Percentiles rank a stretch among this genome's conserved stretches.
Evolutionary conservation across 345 rosid species (phyloP).

Genomic region (Bruguiera gymnorhiza): DNA sequence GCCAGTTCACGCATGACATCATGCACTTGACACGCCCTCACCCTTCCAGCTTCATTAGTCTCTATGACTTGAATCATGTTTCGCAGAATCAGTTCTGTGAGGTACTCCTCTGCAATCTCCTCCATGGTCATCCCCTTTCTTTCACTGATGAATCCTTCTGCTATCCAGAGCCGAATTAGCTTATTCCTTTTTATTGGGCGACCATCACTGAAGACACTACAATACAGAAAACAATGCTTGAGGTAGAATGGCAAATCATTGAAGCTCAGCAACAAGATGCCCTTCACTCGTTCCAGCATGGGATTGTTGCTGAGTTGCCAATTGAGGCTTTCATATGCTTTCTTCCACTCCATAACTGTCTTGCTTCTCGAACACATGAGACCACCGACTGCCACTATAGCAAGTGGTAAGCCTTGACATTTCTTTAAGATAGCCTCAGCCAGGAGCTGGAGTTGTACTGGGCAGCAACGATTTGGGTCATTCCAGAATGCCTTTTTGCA

Average conservation of each 20-base stretch:
- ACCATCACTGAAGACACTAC: conserved; percentile 24
- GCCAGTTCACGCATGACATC: conserved; percentile 34
- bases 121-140: conserved; percentile 28
- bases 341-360: conserved; percentile 22
- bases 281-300: conserved; percentile 23
- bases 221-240: conserved; percentile 26
- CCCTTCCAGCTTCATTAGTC: conserved; percentile 26
- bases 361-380: conserved; percentile 24
- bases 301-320: conserved; percentile 30
- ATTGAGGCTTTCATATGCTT: conserved; percentile 19
- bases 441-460: conserved; percentile 14
- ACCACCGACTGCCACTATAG: conserved; percentile 28
- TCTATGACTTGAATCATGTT: conserved; percentile 31
- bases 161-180: conserved; percentile 26
- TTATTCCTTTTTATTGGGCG: conserved; percentile 17
- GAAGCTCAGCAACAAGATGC: conserved; percentile 22
- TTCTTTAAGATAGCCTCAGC: conserved; percentile 26
- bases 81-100: conserved; percentile 23
- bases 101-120: conserved; percentile 31
- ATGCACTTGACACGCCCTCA: conserved; percentile 25
- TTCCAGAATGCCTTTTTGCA: conserved; percentile 31
- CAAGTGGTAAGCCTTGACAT: conserved; percentile 28
- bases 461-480: conserved; percentile 17
- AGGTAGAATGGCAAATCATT: conserved; percentile 31
- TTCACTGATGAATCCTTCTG: conserved; percentile 29